phyloP scores from a whole-genome alignment of 129 eudicot species.

The Scalesia atractyloides region DNA sequence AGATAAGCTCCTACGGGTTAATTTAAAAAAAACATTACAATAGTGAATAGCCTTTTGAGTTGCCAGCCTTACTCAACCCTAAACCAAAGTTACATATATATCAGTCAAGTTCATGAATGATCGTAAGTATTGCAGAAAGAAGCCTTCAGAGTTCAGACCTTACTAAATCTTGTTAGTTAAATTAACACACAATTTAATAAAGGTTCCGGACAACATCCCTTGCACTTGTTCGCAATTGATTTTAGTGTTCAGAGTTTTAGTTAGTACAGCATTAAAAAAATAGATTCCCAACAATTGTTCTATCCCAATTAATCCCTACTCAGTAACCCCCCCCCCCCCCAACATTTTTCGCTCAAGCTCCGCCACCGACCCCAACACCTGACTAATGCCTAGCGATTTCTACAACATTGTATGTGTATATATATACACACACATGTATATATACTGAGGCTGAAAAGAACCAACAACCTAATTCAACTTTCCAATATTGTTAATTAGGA shows the following conservation, averaged over 20 bases:
- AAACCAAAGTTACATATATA: slow-evolving; percentile 6
- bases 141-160: not conserved
- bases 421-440: no score
- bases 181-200: slow-evolving; percentile 2
- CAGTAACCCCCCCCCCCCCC: no score
- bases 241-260: no score
- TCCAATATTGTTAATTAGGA: slow-evolving; percentile 5
- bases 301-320: no score
- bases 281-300: no score
- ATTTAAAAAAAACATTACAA: not conserved
- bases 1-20: slow-evolving; percentile 2
- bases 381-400: no score
- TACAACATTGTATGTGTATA: no score
- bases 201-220: slow-evolving; percentile 13
- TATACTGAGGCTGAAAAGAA: not conserved
- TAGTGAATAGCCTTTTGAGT: not conserved
- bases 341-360: no score
- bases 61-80: slow-evolving; percentile 1
- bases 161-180: slow-evolving; percentile 18
- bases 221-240: not conserved
- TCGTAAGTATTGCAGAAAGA: not conserved
- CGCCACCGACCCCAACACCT: no score
- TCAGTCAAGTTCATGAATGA: not conserved
- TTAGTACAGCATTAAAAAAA: no score
- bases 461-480: slow-evolving; percentile 11